These are phyloP conservation scores for Dictyostelium capitatum DNA, from an alignment of 78 protist species.

Conservation along the genomic window DNA sequence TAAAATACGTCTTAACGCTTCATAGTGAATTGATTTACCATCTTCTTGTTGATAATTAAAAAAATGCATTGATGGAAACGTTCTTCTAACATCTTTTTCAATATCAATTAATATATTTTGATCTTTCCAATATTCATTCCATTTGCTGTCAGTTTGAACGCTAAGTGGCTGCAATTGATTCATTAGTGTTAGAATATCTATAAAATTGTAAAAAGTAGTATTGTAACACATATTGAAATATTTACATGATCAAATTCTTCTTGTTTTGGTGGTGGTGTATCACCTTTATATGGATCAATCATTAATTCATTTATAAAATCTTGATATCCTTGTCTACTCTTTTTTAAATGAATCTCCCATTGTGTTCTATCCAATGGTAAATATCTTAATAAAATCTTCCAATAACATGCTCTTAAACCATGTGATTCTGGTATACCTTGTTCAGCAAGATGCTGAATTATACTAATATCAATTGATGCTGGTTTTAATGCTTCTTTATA, in stretches of 20 bases:
- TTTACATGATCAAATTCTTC: constrained; percentile 70
- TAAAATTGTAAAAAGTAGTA: not conserved
- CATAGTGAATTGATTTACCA: constrained; percentile 79
- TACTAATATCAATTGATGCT: constrained; percentile 22
- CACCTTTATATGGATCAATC: constrained; percentile 61
- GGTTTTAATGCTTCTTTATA: constrained; percentile 74
- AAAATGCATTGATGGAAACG: constrained; percentile 84
- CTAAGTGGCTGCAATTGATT: constrained; percentile 64
- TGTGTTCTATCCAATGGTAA: constrained; percentile 48
- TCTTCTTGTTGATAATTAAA: constrained; percentile 64
- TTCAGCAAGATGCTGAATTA: constrained; percentile 73
- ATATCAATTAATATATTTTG: constrained; percentile 73
- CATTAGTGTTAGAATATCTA: not conserved
- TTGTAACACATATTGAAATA: not conserved
- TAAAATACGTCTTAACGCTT: constrained; percentile 81
- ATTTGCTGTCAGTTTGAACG: constrained; percentile 59
- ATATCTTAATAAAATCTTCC: constrained; percentile 83
- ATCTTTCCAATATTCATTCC: constrained; percentile 86
- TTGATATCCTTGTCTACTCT: constrained; percentile 46
- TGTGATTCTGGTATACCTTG: constrained; percentile 85
- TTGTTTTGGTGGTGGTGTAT: constrained; percentile 26
- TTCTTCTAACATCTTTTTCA: constrained; percentile 86
- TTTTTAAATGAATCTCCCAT: constrained; percentile 39
- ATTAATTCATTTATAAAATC: constrained; percentile 68
- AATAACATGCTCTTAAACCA: constrained; percentile 81